Conservation (phyloP, 2,329 filamentous ascomycete species). For the Dothideomycetidae sp. region DNA sequence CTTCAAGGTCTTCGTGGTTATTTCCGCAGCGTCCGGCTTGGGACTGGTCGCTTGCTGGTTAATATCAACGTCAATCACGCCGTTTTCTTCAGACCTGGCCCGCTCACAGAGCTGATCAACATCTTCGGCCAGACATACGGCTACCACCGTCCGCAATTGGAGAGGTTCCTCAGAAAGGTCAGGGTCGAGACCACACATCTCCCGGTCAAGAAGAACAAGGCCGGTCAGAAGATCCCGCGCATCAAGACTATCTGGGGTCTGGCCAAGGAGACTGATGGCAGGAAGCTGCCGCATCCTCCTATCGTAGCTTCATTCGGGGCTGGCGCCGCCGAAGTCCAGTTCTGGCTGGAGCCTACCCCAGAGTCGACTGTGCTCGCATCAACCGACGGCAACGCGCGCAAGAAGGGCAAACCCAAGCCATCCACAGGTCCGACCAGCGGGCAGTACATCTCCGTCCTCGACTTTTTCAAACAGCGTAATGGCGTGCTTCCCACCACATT, state of each 20-base stretch:
- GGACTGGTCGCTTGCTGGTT: constrained; percentile 42
- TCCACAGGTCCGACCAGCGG: not conserved
- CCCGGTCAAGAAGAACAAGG: not conserved
- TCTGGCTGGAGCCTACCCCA: not conserved
- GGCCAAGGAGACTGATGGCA: not conserved
- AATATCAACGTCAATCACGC: constrained; percentile 44
- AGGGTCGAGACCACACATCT: not conserved
- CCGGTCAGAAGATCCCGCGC: not conserved
- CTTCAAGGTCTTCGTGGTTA: constrained; percentile 47
- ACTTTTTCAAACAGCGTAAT: not conserved
- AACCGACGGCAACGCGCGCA: too few relatives aligned
- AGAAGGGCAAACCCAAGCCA: too few relatives aligned
- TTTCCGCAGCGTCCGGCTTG: constrained; percentile 46
- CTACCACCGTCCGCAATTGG: not conserved
- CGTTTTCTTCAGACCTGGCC: not conserved
- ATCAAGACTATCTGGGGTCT: not conserved
- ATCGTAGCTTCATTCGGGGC: not conserved
- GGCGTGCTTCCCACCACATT: too few relatives aligned
- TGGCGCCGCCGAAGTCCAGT: not conserved
- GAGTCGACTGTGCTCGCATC: too few relatives aligned
- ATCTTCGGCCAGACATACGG: not conserved
- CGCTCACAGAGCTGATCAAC: not conserved
- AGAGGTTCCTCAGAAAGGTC: not conserved
- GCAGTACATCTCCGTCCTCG: not conserved
- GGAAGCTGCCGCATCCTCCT: not conserved